These are phyloP conservation scores for Yamadazyma endophytica DNA, from an alignment of 805 yeast species.

Conservation along the genomic window DNA sequence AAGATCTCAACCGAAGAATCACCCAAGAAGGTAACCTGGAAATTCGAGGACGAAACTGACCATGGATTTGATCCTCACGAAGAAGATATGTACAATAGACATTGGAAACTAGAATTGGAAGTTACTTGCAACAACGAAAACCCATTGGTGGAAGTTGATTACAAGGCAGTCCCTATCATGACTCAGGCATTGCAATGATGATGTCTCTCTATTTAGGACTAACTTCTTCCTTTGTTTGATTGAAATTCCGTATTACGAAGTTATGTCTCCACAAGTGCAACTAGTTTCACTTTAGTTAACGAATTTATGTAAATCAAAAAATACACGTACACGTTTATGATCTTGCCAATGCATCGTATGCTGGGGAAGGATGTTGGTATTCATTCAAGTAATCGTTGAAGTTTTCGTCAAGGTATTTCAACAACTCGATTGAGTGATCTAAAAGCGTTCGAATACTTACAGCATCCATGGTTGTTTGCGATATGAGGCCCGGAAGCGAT, in stretches of 20 bases:
- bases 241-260: conserved; percentile 1
- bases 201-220: background rate
- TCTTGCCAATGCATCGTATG: conserved; percentile 34
- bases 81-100: conserved; percentile 45
- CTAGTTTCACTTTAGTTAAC: background rate
- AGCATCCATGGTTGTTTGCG: conserved; percentile 78
- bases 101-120: conserved; percentile 61
- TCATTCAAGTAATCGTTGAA: conserved; percentile 27
- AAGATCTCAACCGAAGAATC: conserved; percentile 44
- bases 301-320: conserved; percentile 5
- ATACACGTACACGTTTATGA: conserved; percentile 2
- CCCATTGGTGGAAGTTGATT: conserved; percentile 65
- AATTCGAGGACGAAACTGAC: conserved; percentile 52
- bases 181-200: background rate
- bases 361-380: conserved; percentile 36
- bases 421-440: conserved; percentile 49
- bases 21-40: conserved; percentile 56
- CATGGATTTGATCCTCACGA: conserved; percentile 51
- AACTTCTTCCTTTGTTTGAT: background rate
- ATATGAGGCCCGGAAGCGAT: conserved; percentile 76
- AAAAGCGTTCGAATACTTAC: conserved; percentile 57
- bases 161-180: conserved; percentile 47
- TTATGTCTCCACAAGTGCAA: conserved; percentile 7
- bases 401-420: conserved; percentile 49
- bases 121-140: conserved; percentile 64